phyloP scores from a whole-genome alignment of 129 eudicot genomes.

The Apium graveolens region DNA sequence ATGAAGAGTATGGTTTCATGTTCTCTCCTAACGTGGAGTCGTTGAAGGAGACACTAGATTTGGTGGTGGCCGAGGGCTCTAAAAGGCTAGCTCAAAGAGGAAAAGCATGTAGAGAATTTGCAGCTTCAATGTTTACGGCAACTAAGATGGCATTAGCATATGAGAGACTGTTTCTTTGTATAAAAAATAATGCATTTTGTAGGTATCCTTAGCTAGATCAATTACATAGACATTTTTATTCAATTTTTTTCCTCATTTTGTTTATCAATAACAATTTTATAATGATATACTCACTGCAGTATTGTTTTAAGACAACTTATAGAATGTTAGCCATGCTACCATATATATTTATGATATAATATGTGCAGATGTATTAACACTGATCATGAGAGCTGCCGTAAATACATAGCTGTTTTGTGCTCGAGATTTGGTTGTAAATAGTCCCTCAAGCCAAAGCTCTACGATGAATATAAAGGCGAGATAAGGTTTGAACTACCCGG shows the following conservation, averaged over 20 bases:
- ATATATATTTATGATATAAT: not conserved
- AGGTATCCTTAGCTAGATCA: constrained; percentile 39
- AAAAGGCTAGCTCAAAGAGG: constrained; percentile 61
- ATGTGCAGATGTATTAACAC: not conserved
- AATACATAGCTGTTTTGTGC: too few species aligned
- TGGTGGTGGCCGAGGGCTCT: constrained; percentile 67
- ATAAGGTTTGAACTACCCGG: too few species aligned
- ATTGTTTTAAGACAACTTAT: not conserved
- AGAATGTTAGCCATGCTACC: not conserved
- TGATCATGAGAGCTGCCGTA: not conserved
- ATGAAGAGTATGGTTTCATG: constrained; percentile 75
- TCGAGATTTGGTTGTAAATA: too few species aligned
- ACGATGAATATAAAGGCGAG: too few species aligned
- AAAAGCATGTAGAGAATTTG: constrained; percentile 60
- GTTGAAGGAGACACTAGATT: constrained; percentile 48
- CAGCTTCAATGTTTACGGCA: constrained; percentile 80
- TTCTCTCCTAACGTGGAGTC: constrained; percentile 82
- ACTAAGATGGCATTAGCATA: constrained; percentile 86
- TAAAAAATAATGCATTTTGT: constrained; percentile 67
- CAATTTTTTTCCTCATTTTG: not conserved
- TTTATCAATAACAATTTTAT: not conserved
- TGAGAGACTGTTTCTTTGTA: constrained; percentile 86
- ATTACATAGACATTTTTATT: not conserved
- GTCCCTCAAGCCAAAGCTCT: too few species aligned
- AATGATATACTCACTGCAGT: not conserved